These are phyloP conservation scores for Gleditsia sinensis DNA, from an alignment of 306 rosid genomes.

Conservation along the genomic window DNA sequence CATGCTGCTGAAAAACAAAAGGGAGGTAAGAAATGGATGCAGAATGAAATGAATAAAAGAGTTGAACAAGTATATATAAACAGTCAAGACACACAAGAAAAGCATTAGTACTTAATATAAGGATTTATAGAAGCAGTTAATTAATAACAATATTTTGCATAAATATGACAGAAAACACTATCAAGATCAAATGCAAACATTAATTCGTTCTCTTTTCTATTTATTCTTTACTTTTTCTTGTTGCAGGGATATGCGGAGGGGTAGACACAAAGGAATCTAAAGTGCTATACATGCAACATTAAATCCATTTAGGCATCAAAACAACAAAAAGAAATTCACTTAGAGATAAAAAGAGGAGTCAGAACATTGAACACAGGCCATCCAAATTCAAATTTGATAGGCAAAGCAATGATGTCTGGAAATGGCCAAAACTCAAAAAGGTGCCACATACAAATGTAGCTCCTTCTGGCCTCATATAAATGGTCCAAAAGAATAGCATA, in stretches of 20 bases:
- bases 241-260: neutral
- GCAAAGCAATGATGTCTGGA: conserved; percentile 17
- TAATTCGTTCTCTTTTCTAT: neutral
- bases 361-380: conserved; percentile 13
- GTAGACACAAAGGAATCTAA: conserved; percentile 3
- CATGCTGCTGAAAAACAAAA: conserved; percentile 22
- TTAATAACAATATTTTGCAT: neutral
- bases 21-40: conserved; percentile 20
- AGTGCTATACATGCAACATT: conserved; percentile 8
- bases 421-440: conserved; percentile 27
- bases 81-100: conserved; percentile 14
- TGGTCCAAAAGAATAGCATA: conserved; percentile 22
- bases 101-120: conserved; percentile 24
- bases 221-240: conserved; percentile 1
- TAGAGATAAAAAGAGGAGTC: conserved; percentile 1
- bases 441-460: conserved; percentile 3
- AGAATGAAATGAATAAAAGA: conserved; percentile 20
- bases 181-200: conserved; percentile 6
- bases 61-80: conserved; percentile 12
- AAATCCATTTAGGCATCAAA: conserved; percentile 9
- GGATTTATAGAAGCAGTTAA: conserved; percentile 3
- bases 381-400: conserved; percentile 16
- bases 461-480: conserved; percentile 7
- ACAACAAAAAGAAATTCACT: conserved; percentile 9
- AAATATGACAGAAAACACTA: conserved; percentile 10